These are phyloP conservation scores for Chalaropsis ovoidea DNA, from an alignment of 2,329 filamentous ascomycete species.

Conservation along the genomic window DNA sequence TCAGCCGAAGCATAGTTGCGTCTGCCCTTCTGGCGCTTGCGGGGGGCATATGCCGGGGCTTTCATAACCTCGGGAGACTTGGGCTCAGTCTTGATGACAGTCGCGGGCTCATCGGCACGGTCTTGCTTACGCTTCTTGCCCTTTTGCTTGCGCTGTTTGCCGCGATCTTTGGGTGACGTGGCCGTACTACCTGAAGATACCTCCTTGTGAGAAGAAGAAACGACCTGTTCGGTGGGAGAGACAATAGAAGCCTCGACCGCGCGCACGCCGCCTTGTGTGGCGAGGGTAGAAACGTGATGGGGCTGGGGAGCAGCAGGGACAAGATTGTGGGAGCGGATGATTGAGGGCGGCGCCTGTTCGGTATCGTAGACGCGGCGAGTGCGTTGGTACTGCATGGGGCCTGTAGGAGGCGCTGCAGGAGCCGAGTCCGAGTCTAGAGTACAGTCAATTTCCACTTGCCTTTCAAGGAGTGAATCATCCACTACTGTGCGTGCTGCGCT, in stretches of 20 bases:
- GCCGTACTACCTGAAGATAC: conserved; percentile 17
- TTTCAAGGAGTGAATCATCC: conserved; percentile 6
- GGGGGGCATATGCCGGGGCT: conserved; percentile 44
- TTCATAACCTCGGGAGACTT: conserved; percentile 51
- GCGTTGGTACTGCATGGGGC: conserved; percentile 15
- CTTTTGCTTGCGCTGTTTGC: conserved; percentile 37
- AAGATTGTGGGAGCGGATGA: conserved; percentile 63
- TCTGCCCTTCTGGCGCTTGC: conserved; percentile 41
- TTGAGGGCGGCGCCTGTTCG: conserved; percentile 40
- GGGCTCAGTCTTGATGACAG: conserved; percentile 56
- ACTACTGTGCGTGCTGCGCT: conserved; percentile 4
- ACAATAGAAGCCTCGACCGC: conserved; percentile 18
- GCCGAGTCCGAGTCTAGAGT: conserved; percentile 11
- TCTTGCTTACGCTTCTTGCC: conserved; percentile 43
- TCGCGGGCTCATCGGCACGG: conserved; percentile 37
- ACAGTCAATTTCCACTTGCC: conserved; percentile 23
- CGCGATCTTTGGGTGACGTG: conserved; percentile 9
- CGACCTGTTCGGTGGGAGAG: conserved; percentile 30
- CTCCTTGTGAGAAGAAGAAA: conserved; percentile 12
- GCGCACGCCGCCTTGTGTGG: conserved; percentile 28
- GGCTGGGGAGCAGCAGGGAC: conserved; percentile 67
- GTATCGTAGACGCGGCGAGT: conserved; percentile 19
- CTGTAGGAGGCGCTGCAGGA: background rate
- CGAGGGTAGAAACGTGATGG: conserved; percentile 54
- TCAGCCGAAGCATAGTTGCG: conserved; percentile 30